Base-by-base conservation (phyloP, 2,329 filamentous ascomycete genomes). In the Harringtonia aguacate region DNA sequence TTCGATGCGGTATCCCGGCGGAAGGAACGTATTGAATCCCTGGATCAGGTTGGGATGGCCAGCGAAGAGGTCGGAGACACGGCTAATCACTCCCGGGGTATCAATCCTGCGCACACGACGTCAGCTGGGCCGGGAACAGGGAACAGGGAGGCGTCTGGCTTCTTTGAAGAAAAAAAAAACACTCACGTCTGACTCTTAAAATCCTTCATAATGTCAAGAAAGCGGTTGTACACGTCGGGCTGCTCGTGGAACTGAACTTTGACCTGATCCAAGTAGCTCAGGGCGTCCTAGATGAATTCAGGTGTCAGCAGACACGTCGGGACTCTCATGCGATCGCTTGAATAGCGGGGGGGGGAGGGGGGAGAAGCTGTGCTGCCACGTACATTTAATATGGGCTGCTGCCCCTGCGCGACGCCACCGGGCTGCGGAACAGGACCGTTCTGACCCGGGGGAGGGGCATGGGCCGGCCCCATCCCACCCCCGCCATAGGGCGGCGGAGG, bases 201-300 rank as follows among this genome's bases (percentile, higher is more conserved):
- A 55, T 98, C 92, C 59, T 98, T 98, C 92, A 98, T 98, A 39
- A 98, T 98, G 55, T 98, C 92, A 37, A 98, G 68, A 55, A 98
- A 97, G 31, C 86, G 75, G 57, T 97, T 97, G 58, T 98, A 98
- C 1, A 98, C 92, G 61, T 97, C 90, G 4, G 92, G 89, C 53
- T 95, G 88, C 50, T 97, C 90, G 48, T 88, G 85, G 55, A 98
- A 98, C 58, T 95, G 89, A 24, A 97, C 89, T 64, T 98, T 98
- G 51, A 98, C 92, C 63, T 97, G 92, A 58, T 98, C 92, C 21
- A 98, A 77, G 58, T 98, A 98, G 56, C 88, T 95, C 36, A 98
- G 73, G 28, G 92, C 92, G 58, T 79, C 70, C 70, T 77, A 17
- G 4, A n/a, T 9, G 6, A 29, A 18, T n/a, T 4, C 6, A 15